These are phyloP conservation scores for Penicillium polonicum DNA, from an alignment of 2,329 filamentous ascomycete species.

Conservation along the genomic window DNA sequence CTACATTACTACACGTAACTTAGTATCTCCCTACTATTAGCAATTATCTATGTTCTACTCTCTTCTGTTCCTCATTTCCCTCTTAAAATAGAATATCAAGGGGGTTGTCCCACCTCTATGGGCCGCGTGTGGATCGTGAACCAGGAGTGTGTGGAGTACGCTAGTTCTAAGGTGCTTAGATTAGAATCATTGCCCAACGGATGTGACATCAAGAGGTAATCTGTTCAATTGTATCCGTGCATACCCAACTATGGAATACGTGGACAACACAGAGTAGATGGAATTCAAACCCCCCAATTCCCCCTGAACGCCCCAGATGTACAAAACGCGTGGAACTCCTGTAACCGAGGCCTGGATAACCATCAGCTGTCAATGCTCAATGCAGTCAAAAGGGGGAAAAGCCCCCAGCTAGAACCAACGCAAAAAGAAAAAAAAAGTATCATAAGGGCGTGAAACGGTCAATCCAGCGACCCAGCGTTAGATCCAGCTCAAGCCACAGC, in stretches of 20 bases:
- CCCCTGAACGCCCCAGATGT: constrained; percentile 9
- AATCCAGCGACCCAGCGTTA: constrained; percentile 15
- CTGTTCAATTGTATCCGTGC: background rate
- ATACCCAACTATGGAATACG: background rate
- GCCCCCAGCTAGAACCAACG: constrained; percentile 11
- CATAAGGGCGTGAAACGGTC: constrained; percentile 12
- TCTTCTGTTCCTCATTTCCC: background rate
- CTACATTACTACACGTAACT: too few relatives aligned
- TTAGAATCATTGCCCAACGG: constrained; percentile 12
- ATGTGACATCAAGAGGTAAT: constrained; percentile 1
- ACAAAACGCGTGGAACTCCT: constrained; percentile 19
- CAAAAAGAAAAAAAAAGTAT: constrained; percentile 1
- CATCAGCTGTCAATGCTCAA: constrained; percentile 15
- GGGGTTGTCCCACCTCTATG: constrained; percentile 20
- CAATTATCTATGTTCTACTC: too few relatives aligned
- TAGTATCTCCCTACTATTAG: too few relatives aligned
- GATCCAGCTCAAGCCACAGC: constrained; percentile 28
- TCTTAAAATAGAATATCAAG: constrained; percentile 10
- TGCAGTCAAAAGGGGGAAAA: constrained; percentile 14
- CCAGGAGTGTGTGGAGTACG: constrained; percentile 23
- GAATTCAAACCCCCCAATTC: constrained; percentile 6
- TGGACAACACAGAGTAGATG: background rate
- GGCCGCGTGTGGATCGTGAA: constrained; percentile 29
- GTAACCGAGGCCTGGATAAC: constrained; percentile 13
- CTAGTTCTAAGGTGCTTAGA: constrained; percentile 20